Evolutionary conservation across 805 yeast genomes (phyloP).

Genomic region (Ogataea dorogensis): DNA sequence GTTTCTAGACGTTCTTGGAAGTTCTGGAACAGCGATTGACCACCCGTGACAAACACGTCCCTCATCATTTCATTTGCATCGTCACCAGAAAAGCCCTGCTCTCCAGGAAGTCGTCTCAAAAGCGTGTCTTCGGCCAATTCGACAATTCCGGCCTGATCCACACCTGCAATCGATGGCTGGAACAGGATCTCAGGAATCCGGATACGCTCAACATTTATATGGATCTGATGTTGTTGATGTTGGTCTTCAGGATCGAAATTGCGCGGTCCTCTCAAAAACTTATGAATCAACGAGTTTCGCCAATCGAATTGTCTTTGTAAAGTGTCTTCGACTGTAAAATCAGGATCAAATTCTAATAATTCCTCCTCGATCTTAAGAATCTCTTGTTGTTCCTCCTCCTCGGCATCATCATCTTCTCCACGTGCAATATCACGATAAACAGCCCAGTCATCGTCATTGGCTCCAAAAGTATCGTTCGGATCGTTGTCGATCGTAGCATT

Average conservation of each 20-base stretch:
- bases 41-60: conserved; percentile 85
- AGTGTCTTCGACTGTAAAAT: conserved; percentile 82
- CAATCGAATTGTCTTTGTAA: conserved; percentile 81
- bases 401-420: conserved; percentile 73
- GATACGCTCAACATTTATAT: conserved; percentile 85
- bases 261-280: conserved; percentile 86
- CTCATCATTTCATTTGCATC: conserved; percentile 45
- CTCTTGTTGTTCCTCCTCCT: conserved; percentile 67
- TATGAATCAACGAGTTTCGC: conserved; percentile 75
- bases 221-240: conserved; percentile 88
- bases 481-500: conserved; percentile 80
- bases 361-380: conserved; percentile 68
- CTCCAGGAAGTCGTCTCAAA: conserved; percentile 55
- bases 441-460: conserved; percentile 94
- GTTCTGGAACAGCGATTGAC: conserved; percentile 64
- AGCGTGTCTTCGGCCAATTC: conserved; percentile 73
- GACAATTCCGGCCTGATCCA: conserved; percentile 91
- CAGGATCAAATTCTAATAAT: conserved; percentile 78
- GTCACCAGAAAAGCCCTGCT: conserved; percentile 52
- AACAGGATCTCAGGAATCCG: conserved; percentile 89
- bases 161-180: conserved; percentile 91
- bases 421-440: conserved; percentile 80
- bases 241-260: conserved; percentile 78
- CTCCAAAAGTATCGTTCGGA: conserved; percentile 92
- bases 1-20: conserved; percentile 62